Percentiles rank a stretch among this genome's conserved stretches.
phyloP scores from a whole-genome alignment of 2,329 filamentous ascomycete species.

The Lecanicillium sp. region DNA sequence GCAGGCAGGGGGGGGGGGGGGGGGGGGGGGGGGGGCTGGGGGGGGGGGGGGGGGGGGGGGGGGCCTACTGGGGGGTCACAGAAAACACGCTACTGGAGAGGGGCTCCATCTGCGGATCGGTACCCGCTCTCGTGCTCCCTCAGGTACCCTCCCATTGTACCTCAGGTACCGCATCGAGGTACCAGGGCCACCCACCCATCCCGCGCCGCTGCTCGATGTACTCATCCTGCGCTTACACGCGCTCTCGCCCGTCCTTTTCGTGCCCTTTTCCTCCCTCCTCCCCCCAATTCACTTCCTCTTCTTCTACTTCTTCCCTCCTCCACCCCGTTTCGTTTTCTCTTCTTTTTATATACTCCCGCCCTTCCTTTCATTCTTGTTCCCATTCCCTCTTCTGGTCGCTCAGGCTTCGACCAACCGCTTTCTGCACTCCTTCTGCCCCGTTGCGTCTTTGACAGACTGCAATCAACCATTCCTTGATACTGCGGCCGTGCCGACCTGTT shows the following conservation, averaged over 20 bases:
- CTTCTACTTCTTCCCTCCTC: constrained; percentile 17
- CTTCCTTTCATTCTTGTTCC: constrained; percentile 7
- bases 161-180: too few species aligned
- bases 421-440: constrained; percentile 29
- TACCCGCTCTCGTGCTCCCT: too few species aligned
- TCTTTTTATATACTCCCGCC: constrained; percentile 5
- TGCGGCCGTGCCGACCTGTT: constrained; percentile 25
- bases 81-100: too few species aligned
- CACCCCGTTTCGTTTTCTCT: constrained; percentile 11
- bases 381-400: constrained; percentile 10
- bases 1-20: too few species aligned
- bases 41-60: too few species aligned
- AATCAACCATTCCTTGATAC: constrained; percentile 16
- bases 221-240: neutral
- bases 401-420: constrained; percentile 18
- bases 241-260: neutral
- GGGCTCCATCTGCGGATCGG: too few species aligned
- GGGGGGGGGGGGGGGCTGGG: too few species aligned
- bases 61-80: too few species aligned
- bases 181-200: neutral
- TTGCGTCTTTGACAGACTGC: constrained; percentile 47
- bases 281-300: constrained; percentile 14
- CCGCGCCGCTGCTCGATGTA: neutral
- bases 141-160: too few species aligned
- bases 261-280: constrained; percentile 12